Evolutionary conservation across 148 eudicot species (phyloP), one percentile per base, ranked within the genome.

Genomic region (Linanthus parryae): DNA sequence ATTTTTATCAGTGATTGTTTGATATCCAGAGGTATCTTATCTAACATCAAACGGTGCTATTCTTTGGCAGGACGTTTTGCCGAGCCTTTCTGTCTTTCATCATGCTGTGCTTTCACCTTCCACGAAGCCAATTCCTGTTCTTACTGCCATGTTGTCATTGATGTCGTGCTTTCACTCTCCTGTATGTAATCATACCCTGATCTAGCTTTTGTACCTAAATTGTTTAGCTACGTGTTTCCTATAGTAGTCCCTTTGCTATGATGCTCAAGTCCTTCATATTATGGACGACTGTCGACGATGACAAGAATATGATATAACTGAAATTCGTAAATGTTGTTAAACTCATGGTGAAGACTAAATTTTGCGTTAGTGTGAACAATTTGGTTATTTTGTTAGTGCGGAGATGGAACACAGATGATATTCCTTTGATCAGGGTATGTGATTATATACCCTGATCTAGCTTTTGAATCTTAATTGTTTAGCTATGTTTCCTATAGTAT

Each of bases 61-160:
- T 21, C 2, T n/a, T 61, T 64, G 66, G 38, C 84, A 94, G 99
- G 84, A 88, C 61, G 63, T 56, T 47, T 52, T 73, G 44, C 69
- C 88, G 48, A 49, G 72, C 57, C 52, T 70, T 56, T 69, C 87
- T 44, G 74, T 77, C 25, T 74, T 94, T 49, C 67, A 67, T 48
- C 95, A 94, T 60, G 84, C 82, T 39, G 53, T 94, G 56, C 45
- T 88, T 60, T 88, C 96, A 64, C 63, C 77, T 26, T 52, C 67
- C 43, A 74, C 77, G 29, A 94, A 80, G 62, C 99, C 96, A 16
- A 57, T 88, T 56, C 76, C 96, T 38, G 77, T 80, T 61, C 64
- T 68, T 64, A 64, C 71, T 39, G 91, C 96, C n/a, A 66, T 85
- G 72, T 62, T 74, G 25, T 94, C 99, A n/a, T 67, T 84, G 66